phyloP scores from a whole-genome alignment of 2,329 filamentous ascomycete genomes.

The Podosphaera xanthii region DNA sequence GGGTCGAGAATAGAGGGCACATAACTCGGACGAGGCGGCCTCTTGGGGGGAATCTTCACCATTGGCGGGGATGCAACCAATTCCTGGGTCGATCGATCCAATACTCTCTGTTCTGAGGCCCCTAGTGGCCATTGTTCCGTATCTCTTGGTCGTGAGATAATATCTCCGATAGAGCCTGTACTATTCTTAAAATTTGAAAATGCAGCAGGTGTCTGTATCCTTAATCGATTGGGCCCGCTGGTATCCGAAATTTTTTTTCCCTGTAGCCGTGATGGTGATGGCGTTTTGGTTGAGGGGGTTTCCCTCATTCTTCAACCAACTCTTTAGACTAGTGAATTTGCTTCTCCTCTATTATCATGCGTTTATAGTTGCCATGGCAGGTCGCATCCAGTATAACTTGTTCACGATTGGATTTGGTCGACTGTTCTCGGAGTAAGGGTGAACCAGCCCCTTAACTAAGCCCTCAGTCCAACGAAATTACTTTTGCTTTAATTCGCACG shows the following conservation, averaged over 20 bases:
- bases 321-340: slow-evolving; percentile 28
- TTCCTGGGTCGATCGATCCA: slow-evolving; percentile 8
- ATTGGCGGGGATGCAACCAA: slow-evolving; percentile 29
- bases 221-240: slow-evolving; percentile 7
- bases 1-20: slow-evolving; percentile 35
- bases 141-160: slow-evolving; percentile 27
- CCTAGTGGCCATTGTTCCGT: slow-evolving; percentile 32
- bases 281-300: slow-evolving; percentile 16
- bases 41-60: slow-evolving; percentile 28
- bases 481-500: background rate
- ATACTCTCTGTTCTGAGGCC: slow-evolving; percentile 6
- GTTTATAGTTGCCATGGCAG: slow-evolving; percentile 10
- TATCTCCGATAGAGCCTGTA: slow-evolving; percentile 13
- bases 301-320: slow-evolving; percentile 30
- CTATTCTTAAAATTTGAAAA: slow-evolving; percentile 6
- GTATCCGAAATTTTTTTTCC: slow-evolving; percentile 6
- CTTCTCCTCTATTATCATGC: slow-evolving; percentile 15
- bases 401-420: background rate
- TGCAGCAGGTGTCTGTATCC: slow-evolving; percentile 10
- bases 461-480: background rate
- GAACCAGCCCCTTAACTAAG: background rate
- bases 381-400: slow-evolving; percentile 4
- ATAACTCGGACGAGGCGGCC: slow-evolving; percentile 35
- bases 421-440: background rate
- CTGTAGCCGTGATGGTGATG: slow-evolving; percentile 4